Evolutionary conservation across 1,139 yeast genomes (phyloP).

Genomic region (Yarrowia galli): DNA sequence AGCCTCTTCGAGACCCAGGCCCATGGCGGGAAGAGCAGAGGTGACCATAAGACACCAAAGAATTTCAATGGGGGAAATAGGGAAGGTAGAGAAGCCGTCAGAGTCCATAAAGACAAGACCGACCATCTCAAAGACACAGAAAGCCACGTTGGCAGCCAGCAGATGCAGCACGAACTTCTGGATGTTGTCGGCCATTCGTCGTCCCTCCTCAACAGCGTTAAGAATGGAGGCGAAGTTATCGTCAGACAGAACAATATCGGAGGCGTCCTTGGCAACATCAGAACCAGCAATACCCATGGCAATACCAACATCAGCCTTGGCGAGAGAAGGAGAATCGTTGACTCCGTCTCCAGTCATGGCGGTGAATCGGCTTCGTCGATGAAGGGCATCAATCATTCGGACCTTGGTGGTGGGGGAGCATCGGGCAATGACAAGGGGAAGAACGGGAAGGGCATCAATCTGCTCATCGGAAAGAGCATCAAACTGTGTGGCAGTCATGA

Average conservation of each 20-base stretch:
- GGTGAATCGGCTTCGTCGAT: constrained; percentile 70
- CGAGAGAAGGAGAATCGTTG: constrained; percentile 82
- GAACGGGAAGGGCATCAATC: constrained; percentile 70
- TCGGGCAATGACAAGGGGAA: constrained; percentile 82
- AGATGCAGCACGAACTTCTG: constrained; percentile 83
- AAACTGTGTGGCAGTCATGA: constrained; percentile 78
- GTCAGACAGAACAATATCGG: constrained; percentile 76
- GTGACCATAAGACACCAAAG: constrained; percentile 82
- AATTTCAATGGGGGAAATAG: constrained; percentile 80
- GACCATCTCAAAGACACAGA: constrained; percentile 71
- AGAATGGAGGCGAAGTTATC: constrained; percentile 81
- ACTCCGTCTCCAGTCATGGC: constrained; percentile 94
- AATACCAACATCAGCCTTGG: constrained; percentile 83
- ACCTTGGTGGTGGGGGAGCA: constrained; percentile 89
- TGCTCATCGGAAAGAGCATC: constrained; percentile 68
- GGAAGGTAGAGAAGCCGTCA: constrained; percentile 70
- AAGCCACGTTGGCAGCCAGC: constrained; percentile 80
- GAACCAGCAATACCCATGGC: constrained; percentile 88
- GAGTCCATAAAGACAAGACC: constrained; percentile 74
- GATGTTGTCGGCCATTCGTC: constrained; percentile 81
- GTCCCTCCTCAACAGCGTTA: constrained; percentile 81
- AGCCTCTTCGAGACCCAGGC: constrained; percentile 77
- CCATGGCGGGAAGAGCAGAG: constrained; percentile 86
- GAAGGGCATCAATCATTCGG: constrained; percentile 82
- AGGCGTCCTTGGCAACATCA: constrained; percentile 82